These are phyloP conservation scores for Phytopythium oedochilum DNA, from an alignment of 352 stramenopile species.

Conservation along the genomic window DNA sequence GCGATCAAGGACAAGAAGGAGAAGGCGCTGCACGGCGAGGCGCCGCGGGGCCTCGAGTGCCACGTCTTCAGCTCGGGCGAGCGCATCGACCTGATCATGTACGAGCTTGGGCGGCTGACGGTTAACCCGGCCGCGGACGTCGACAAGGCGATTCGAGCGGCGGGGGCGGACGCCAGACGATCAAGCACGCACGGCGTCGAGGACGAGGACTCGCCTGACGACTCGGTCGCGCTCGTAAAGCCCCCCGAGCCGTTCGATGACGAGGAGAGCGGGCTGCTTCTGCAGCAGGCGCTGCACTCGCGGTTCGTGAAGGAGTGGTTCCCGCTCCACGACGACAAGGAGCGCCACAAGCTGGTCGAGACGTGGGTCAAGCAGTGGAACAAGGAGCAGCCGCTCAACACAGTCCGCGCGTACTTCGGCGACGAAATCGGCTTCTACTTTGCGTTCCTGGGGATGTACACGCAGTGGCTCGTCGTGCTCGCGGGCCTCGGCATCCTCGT, in stretches of 20 bases:
- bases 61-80: slow-evolving; percentile 65
- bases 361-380: slow-evolving; percentile 76
- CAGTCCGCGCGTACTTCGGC: slow-evolving; percentile 74
- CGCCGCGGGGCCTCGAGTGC: slow-evolving; percentile 33
- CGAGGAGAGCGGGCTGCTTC: slow-evolving; percentile 58
- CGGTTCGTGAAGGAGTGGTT: slow-evolving; percentile 68
- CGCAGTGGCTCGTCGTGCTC: slow-evolving; percentile 90
- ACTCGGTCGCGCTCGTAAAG: not conserved
- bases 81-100: slow-evolving; percentile 72
- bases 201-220: not conserved
- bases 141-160: not conserved
- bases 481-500: slow-evolving; percentile 86
- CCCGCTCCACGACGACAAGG: slow-evolving; percentile 66
- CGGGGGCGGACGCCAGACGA: not conserved
- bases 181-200: slow-evolving; percentile 5
- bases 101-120: slow-evolving; percentile 52
- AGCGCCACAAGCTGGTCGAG: slow-evolving; percentile 58
- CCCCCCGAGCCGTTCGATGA: slow-evolving; percentile 58
- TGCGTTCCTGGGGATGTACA: slow-evolving; percentile 95
- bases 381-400: slow-evolving; percentile 47
- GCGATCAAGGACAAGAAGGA: slow-evolving; percentile 61
- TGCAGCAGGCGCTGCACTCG: slow-evolving; percentile 67
- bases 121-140: slow-evolving; percentile 24
- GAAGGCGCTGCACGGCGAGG: slow-evolving; percentile 31
- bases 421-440: slow-evolving; percentile 97